These are phyloP conservation scores for Lachnum nothofagi DNA, from an alignment of 2,329 filamentous ascomycete species.

Conservation along the genomic window DNA sequence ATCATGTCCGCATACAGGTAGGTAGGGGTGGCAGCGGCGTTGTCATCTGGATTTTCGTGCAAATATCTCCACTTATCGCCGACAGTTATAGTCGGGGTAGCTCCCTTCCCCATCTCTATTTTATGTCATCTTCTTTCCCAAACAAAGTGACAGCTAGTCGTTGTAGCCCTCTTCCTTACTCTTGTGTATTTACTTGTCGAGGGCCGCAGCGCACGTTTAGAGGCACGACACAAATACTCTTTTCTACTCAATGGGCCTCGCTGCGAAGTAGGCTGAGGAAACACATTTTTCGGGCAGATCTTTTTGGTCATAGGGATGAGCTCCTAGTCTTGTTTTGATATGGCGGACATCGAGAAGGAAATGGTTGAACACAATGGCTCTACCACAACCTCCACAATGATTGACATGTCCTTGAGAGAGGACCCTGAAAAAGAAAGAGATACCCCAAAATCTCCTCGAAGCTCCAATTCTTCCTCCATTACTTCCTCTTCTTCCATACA, in stretches of 20 bases:
- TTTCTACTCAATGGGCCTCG: no score
- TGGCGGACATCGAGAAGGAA: constrained; percentile 1
- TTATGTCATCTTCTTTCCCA: no score
- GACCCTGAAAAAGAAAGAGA: constrained; percentile 20
- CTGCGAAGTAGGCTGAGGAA: background rate
- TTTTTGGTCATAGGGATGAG: no score
- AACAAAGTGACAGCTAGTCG: no score
- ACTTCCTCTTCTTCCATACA: constrained; percentile 3
- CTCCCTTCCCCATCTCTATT: no score
- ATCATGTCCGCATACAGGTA: background rate
- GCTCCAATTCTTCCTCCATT: constrained; percentile 15
- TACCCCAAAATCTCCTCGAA: constrained; percentile 13
- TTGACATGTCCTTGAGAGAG: constrained; percentile 7
- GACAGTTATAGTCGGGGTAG: no score
- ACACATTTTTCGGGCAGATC: no score
- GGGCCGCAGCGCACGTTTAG: no score
- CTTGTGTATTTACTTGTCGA: no score
- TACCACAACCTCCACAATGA: constrained; percentile 5
- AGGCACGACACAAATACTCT: no score
- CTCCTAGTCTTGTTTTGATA: background rate
- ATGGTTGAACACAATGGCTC: background rate
- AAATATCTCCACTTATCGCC: background rate
- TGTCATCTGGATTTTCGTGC: background rate
- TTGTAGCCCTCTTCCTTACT: no score
- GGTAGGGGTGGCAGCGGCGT: background rate